Percentiles rank a stretch among this genome's conserved stretches.
phyloP scores from a whole-genome alignment of 805 yeast genomes.

The Candida sithepensis region DNA sequence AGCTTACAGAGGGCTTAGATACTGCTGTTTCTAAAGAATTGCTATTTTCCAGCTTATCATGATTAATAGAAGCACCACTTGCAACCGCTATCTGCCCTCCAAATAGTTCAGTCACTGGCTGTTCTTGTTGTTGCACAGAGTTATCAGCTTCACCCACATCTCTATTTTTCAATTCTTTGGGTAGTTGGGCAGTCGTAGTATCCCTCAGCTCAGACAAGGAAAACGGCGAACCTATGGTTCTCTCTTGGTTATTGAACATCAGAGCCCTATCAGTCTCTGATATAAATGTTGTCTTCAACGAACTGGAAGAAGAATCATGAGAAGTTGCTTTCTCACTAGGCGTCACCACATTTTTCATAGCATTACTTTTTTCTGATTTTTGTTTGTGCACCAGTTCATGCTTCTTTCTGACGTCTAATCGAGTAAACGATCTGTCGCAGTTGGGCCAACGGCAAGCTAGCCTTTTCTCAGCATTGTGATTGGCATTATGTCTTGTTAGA shows the following conservation, averaged over 20 bases:
- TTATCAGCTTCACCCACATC: too few relatives aligned
- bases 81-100: neutral
- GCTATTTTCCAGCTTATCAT: neutral
- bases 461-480: slow-evolving; percentile 42
- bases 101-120: neutral
- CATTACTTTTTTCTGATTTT: slow-evolving; percentile 15
- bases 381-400: slow-evolving; percentile 35
- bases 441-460: slow-evolving; percentile 44
- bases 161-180: too few relatives aligned
- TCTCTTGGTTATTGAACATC: slow-evolving; percentile 27
- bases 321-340: neutral
- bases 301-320: neutral
- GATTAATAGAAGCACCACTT: neutral
- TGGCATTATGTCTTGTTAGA: slow-evolving; percentile 50
- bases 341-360: slow-evolving; percentile 8
- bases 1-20: neutral
- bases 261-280: neutral
- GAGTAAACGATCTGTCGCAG: slow-evolving; percentile 51
- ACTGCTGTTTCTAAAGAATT: neutral
- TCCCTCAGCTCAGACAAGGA: neutral
- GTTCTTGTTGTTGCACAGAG: too few relatives aligned
- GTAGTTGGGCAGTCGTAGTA: neutral
- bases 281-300: neutral
- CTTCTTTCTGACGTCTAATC: slow-evolving; percentile 48
- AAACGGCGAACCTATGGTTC: neutral